Base-by-base conservation (phyloP, 345 rosid genomes). In the Lepidium africanum region DNA sequence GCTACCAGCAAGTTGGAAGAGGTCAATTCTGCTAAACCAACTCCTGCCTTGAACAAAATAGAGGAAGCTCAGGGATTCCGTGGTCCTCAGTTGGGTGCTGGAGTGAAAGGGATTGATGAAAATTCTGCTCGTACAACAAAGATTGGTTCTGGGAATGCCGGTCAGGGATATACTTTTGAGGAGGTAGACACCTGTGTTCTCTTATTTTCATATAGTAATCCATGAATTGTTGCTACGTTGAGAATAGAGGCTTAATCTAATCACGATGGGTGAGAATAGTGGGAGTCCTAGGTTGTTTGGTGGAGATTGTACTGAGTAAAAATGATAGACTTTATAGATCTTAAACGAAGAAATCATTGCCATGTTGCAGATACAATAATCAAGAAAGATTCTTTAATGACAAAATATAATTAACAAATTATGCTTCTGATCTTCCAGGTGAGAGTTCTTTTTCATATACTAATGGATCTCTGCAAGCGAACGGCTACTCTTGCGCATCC, bases 141-240 rank as follows among this genome's bases (percentile, higher is more conserved):
- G 81, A 69, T 89, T 79, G 97, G 99, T 37, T 85, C 65, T 77
- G 99, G 99, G 61, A 95, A 91, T 87, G 97, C 97, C 60, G 97
- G 96, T 72, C 99, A 95, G 79, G 99, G 99, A 73, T 95, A 95
- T 79, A 95, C 92, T 58, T 95, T 83, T 78, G 99, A 91, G 74
- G 99, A 95, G 97, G 97, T 95, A 81, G 47, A 33, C 42, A 62
- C 63, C 15, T 14, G 55, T 62, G 38, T 67, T 38, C 16, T 45
- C 59, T 13, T 52, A 45, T 45, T 15, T 45, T 12, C 13, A 74
- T 41, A 38, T 45, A 61, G 36, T 43, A 23, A 41, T 49, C 17
- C 13, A 10, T 39, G 46, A 13, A 37, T 56, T 56, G 42, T 32
- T 72, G 59, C 39, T 37, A 45, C 65, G 43, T 56, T 21, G 6